Conservation (phyloP, 495 filamentous ascomycete genomes). For the Penicillium turbatum region DNA sequence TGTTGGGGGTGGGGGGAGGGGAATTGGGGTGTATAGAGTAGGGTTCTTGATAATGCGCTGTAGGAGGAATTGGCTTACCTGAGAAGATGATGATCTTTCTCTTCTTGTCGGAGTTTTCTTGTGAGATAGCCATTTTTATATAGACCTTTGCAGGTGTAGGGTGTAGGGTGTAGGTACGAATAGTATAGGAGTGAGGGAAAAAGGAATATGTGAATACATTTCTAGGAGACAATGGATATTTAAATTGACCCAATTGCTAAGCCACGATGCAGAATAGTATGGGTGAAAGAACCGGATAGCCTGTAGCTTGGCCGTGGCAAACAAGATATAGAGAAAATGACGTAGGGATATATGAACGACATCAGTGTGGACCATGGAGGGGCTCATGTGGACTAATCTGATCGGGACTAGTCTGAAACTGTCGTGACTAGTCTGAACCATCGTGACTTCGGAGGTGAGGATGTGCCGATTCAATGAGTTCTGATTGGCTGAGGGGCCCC, state of each 20-base stretch:
- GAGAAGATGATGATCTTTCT: conserved; percentile 34
- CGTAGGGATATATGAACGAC: background rate
- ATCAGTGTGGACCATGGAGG: conserved; percentile 6
- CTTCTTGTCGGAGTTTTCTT: conserved; percentile 11
- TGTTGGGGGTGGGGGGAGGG: no score
- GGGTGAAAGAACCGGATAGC: background rate
- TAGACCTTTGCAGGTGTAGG: background rate
- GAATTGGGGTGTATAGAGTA: background rate
- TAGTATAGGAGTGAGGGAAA: background rate
- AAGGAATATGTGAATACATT: no score
- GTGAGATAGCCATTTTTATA: conserved; percentile 20
- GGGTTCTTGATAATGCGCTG: background rate
- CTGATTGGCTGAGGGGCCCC: background rate
- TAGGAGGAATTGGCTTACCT: conserved; percentile 14
- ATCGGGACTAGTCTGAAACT: no score
- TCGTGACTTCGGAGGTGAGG: background rate
- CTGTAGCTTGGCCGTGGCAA: background rate
- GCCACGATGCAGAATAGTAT: background rate
- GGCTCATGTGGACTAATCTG: background rate
- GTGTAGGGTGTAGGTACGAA: background rate
- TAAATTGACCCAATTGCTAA: background rate
- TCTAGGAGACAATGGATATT: background rate
- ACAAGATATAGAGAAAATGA: conserved; percentile 5
- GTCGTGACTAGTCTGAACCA: no score
- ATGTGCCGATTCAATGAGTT: background rate